Evolutionary conservation across 2,329 filamentous ascomycete genomes (phyloP), one percentile per base, ranked within the genome.

Genomic region (Scytalidium sp.): DNA sequence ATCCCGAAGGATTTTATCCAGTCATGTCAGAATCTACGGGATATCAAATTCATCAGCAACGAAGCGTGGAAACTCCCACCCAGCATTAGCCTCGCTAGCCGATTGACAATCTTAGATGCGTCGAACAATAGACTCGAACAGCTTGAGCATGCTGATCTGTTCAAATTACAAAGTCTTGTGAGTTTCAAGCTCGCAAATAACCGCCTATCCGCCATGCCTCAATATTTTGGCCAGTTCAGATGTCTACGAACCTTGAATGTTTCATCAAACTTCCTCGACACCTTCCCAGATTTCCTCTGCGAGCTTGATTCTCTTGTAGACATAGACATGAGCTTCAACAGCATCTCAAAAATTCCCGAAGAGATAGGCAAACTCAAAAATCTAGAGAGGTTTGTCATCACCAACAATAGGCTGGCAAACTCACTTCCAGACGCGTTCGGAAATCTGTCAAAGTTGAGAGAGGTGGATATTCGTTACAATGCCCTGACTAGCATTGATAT

Each of bases 1-100:
- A 85, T 99, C 13, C 94, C 94, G 0, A 90, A 91, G 63, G 94
- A 99, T 68, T 99, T 99, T 65, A 92, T 99, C 49, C 90, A 96
- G 66, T 88, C 90, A 22, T 99, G 94, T 70, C 84, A 87, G 59
- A 91, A 93, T 62, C 75, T 99, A 19, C 84, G 93, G 45, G 94
- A 99, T 67, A 94, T 99, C 75, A 96, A 95, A 64, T 99, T 88
- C 69, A 91, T 89, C 59, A 93, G 91, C 64, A 97, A 97, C 61
- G 94, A 99, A 67, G 90, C 92, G 2, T 85, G 88, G 67, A 86
- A 87, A 61, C 73, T 99, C 20, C 94, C 94, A 3, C 80, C 85
- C 6, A 97, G 92, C 66, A 78, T 99, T 47, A 85, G 88, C 56
- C 78, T 92, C 59, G 93, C 94, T 21, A 84, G 75, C 56, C 85